phyloP scores from a whole-genome alignment of 257 asterid species.

The Nyctanthes arbortristis region DNA sequence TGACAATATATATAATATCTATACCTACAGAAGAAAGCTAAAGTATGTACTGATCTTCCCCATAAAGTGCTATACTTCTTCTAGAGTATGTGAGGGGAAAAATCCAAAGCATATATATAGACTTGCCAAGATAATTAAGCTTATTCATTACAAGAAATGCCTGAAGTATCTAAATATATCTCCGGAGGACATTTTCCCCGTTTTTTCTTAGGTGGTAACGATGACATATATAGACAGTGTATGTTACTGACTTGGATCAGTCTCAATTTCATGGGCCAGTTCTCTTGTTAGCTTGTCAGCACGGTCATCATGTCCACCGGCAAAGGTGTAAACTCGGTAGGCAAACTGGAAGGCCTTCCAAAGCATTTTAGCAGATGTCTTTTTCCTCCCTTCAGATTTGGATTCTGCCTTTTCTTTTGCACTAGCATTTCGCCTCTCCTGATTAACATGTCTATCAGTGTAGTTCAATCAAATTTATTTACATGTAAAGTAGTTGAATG shows the following conservation, averaged over 20 bases:
- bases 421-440: slow-evolving; percentile 59
- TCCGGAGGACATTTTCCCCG: background rate
- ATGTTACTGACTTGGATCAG: slow-evolving; percentile 35
- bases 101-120: slow-evolving; percentile 13
- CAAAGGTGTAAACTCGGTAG: slow-evolving; percentile 71
- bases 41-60: slow-evolving; percentile 25
- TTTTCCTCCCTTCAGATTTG: slow-evolving; percentile 39
- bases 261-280: slow-evolving; percentile 75
- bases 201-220: slow-evolving; percentile 9
- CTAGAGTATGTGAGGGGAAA: slow-evolving; percentile 7
- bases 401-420: slow-evolving; percentile 30
- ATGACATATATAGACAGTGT: slow-evolving; percentile 10
- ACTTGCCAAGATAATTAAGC: slow-evolving; percentile 19
- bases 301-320: slow-evolving; percentile 92
- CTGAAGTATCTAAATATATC: slow-evolving; percentile 18
- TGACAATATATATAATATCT: background rate
- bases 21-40: slow-evolving; percentile 19
- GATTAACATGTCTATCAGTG: slow-evolving; percentile 12
- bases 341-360: slow-evolving; percentile 96
- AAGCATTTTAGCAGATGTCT: slow-evolving; percentile 55
- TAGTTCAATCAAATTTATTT: background rate
- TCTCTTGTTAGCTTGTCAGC: slow-evolving; percentile 79
- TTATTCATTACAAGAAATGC: slow-evolving; percentile 14
- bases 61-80: slow-evolving; percentile 18
- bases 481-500: background rate